phyloP scores from a whole-genome alignment of 2,329 filamentous ascomycete species.

The Neoarthrinium moseri region DNA sequence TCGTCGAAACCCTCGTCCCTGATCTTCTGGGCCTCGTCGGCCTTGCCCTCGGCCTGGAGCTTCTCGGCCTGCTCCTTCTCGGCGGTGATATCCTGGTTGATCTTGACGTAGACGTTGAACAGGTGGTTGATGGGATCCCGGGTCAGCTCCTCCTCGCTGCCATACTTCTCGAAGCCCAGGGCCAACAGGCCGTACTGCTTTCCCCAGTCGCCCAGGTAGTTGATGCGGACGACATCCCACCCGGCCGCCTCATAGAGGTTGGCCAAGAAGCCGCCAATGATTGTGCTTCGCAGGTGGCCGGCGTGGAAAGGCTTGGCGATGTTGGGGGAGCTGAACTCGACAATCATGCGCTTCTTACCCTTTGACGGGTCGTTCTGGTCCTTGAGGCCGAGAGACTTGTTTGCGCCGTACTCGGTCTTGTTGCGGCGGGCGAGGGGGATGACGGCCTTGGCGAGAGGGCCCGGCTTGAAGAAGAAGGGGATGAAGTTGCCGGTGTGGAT shows the following conservation, averaged over 20 bases:
- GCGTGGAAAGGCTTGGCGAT: conserved; percentile 77
- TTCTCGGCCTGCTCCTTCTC: conserved; percentile 60
- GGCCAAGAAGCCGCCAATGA: conserved; percentile 71
- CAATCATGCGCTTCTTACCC: conserved; percentile 51
- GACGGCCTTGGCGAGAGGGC: conserved; percentile 62
- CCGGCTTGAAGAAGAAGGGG: conserved; percentile 77
- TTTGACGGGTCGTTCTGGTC: conserved; percentile 41
- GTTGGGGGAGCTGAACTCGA: conserved; percentile 76
- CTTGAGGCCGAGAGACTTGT: conserved; percentile 57
- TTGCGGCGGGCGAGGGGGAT: conserved; percentile 68
- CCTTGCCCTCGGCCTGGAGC: conserved; percentile 44
- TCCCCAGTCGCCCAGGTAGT: conserved; percentile 80
- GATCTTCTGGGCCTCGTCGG: conserved; percentile 40
- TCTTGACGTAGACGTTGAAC: conserved; percentile 70
- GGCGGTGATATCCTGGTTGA: conserved; percentile 59
- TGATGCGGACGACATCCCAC: conserved; percentile 70
- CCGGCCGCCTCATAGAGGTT: conserved; percentile 68
- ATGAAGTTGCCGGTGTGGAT: conserved; percentile 67
- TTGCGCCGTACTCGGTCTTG: conserved; percentile 62
- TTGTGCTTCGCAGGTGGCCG: conserved; percentile 72
- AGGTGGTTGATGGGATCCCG: conserved; percentile 70
- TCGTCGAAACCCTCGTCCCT: conserved; percentile 43
- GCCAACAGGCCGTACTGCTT: conserved; percentile 69
- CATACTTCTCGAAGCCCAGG: conserved; percentile 67
- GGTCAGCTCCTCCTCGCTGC: conserved; percentile 61